These are phyloP conservation scores for Eucalyptus leucophloia DNA, from an alignment of 345 rosid genomes.

Conservation along the genomic window DNA sequence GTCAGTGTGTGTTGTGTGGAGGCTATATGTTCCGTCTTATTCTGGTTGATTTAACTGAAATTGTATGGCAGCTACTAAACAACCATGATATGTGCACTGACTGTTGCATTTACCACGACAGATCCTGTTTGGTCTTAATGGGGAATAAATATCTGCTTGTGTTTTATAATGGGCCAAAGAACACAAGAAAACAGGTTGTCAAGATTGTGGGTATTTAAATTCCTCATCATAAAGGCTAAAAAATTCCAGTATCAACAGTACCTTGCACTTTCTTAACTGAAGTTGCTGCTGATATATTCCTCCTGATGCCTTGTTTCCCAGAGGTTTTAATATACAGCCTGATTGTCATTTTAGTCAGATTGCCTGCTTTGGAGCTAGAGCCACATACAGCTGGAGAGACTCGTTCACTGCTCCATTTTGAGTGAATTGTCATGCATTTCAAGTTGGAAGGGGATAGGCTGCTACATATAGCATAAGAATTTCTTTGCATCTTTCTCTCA, in stretches of 20 bases:
- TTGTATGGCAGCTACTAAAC: not conserved
- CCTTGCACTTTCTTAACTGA: not conserved
- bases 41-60: not conserved
- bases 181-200: not conserved
- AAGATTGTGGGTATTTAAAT: not conserved
- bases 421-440: not conserved
- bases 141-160: not conserved
- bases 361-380: not conserved
- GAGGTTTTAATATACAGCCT: not conserved
- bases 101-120: not conserved
- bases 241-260: not conserved
- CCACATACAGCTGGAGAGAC: not conserved
- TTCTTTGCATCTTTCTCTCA: not conserved
- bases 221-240: not conserved
- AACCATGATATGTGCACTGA: not conserved
- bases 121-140: not conserved
- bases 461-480: not conserved
- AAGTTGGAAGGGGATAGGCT: not conserved
- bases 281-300: not conserved
- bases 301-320: not conserved
- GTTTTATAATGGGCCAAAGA: not conserved
- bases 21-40: not conserved
- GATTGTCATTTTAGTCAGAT: not conserved
- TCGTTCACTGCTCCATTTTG: not conserved
- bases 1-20: not conserved